phyloP scores from a whole-genome alignment of 2,329 filamentous ascomycete genomes.

The Penicillium sp. region DNA sequence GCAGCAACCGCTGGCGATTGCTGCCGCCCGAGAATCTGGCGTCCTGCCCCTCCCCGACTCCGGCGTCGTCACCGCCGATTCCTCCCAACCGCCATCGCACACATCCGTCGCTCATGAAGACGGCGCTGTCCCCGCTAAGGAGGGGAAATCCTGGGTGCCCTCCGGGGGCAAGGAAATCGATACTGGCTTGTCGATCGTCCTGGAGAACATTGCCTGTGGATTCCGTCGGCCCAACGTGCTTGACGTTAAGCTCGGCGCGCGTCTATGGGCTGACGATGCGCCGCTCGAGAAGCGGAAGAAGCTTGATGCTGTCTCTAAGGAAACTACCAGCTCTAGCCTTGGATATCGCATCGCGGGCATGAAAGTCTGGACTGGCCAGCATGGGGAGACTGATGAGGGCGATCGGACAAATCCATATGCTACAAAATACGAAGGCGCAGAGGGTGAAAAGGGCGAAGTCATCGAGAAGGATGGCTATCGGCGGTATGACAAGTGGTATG shows the following conservation, averaged over 20 bases:
- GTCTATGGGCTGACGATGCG: slow-evolving; percentile 77
- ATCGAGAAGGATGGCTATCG: slow-evolving; percentile 54
- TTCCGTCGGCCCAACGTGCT: slow-evolving; percentile 85
- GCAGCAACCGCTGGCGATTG: slow-evolving; percentile 39
- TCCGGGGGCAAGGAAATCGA: slow-evolving; percentile 63
- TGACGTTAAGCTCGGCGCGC: slow-evolving; percentile 84
- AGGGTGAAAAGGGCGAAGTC: slow-evolving; percentile 44
- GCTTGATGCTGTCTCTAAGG: slow-evolving; percentile 57
- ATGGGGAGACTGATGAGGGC: slow-evolving; percentile 32
- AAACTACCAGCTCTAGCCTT: slow-evolving; percentile 59
- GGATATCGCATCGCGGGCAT: slow-evolving; percentile 66
- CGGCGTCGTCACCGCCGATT: slow-evolving; percentile 10
- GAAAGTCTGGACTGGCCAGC: slow-evolving; percentile 54
- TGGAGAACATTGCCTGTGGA: slow-evolving; percentile 78
- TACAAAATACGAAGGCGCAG: slow-evolving; percentile 46
- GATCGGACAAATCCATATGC: slow-evolving; percentile 35
- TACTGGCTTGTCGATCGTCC: slow-evolving; percentile 75
- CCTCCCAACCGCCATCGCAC: slow-evolving; percentile 12
- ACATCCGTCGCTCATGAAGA: slow-evolving; percentile 28
- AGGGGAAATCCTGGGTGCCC: slow-evolving; percentile 42
- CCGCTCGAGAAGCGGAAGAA: slow-evolving; percentile 56
- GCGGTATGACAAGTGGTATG: slow-evolving; percentile 66
- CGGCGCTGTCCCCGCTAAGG: slow-evolving; percentile 20
- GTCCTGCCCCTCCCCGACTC: slow-evolving; percentile 29
- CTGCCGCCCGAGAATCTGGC: slow-evolving; percentile 51